Evolutionary conservation across 768 basidiomycete genomes (phyloP).

Genomic region (Rhodotorula toruloides): DNA sequence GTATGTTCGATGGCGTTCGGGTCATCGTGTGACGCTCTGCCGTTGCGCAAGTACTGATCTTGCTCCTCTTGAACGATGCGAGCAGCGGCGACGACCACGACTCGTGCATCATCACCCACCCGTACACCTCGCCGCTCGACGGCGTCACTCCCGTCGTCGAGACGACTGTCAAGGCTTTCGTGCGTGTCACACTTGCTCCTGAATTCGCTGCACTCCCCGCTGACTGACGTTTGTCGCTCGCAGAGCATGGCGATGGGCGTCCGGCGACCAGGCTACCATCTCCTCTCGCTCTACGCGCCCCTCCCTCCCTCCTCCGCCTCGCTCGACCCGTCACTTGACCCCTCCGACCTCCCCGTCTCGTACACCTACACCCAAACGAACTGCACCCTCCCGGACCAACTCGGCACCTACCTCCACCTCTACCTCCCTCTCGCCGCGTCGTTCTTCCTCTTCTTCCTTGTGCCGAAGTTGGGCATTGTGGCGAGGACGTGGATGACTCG

Average conservation of each 20-base stretch:
- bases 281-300: constrained; percentile 61
- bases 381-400: constrained; percentile 79
- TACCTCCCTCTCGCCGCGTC: constrained; percentile 55
- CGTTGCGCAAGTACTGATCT: no score
- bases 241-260: constrained; percentile 81
- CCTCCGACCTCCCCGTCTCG: constrained; percentile 44
- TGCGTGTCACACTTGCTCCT: neutral
- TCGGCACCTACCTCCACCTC: constrained; percentile 63
- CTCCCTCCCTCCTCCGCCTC: constrained; percentile 37
- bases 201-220: neutral
- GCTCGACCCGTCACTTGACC: constrained; percentile 41
- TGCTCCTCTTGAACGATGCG: neutral
- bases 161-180: constrained; percentile 77
- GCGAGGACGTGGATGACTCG: neutral
- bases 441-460: constrained; percentile 37
- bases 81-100: constrained; percentile 81
- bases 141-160: constrained; percentile 49
- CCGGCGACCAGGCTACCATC: constrained; percentile 76
- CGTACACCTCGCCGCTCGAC: constrained; percentile 49
- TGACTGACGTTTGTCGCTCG: neutral
- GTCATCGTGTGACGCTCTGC: no score
- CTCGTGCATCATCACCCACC: constrained; percentile 67
- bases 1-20: neutral
- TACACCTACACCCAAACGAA: constrained; percentile 27
- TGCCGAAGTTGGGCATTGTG: constrained; percentile 23